Conservation (phyloP, 2,329 filamentous ascomycete species). For the Aspergillus latus region DNA sequence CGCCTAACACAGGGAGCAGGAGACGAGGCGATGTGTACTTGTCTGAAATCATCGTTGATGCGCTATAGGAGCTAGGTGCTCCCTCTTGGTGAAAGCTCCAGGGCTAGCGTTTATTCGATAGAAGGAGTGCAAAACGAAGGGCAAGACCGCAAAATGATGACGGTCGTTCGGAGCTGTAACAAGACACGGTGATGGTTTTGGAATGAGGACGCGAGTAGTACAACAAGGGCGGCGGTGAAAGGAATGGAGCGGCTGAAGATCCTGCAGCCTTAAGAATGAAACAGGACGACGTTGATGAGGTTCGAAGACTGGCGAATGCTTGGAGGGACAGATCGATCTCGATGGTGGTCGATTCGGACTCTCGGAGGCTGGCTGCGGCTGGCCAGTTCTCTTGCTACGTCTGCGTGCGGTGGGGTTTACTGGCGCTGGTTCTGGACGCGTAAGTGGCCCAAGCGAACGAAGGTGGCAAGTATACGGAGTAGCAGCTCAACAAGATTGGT, state of each 20-base stretch:
- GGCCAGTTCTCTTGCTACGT: slow-evolving; percentile 12
- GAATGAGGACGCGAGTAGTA: background rate
- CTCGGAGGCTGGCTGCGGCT: slow-evolving; percentile 18
- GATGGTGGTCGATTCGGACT: slow-evolving; percentile 4
- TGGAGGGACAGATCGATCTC: slow-evolving; percentile 17
- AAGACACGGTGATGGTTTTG: slow-evolving; percentile 10
- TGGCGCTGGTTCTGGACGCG: slow-evolving; percentile 26
- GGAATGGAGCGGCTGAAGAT: slow-evolving; percentile 17
- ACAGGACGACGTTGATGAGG: slow-evolving; percentile 8
- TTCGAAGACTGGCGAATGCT: slow-evolving; percentile 11
- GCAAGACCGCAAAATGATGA: slow-evolving; percentile 8
- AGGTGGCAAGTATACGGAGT: slow-evolving; percentile 1
- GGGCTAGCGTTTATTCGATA: slow-evolving; percentile 24
- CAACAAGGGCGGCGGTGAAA: slow-evolving; percentile 11
- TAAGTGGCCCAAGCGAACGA: slow-evolving; percentile 21
- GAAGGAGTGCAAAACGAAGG: slow-evolving; percentile 9
- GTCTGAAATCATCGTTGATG: slow-evolving; percentile 42
- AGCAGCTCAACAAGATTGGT: background rate
- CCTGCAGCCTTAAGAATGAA: slow-evolving; percentile 14
- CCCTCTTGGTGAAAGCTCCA: slow-evolving; percentile 36
- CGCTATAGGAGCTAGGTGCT: slow-evolving; percentile 38
- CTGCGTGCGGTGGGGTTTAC: slow-evolving; percentile 28
- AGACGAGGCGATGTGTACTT: slow-evolving; percentile 35
- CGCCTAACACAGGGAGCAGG: slow-evolving; percentile 6
- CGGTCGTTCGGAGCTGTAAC: slow-evolving; percentile 17